Evolutionary conservation across 106 monocot species (phyloP), one percentile per base, ranked within the genome.

Genomic region (Amphibolis antarctica): DNA sequence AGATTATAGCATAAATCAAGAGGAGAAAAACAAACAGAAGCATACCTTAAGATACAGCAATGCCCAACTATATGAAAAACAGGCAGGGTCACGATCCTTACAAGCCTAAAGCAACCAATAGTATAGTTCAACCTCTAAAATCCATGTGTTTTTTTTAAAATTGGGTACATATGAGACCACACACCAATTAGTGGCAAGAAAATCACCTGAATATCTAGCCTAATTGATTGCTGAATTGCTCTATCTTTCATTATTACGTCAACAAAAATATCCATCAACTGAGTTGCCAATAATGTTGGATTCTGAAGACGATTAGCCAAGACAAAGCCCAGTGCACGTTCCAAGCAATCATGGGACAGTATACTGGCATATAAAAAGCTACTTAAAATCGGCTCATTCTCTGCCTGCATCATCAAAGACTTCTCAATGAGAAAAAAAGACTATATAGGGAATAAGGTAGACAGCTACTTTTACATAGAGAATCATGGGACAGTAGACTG

Each of bases 321-420:
- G 28, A 92, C 92, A 82, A 92, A 92, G 2, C 80, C 77, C 67
- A 92, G 61, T 1, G 92, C 79, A 57, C 78, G 52, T 76, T 92
- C 92, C 54, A 92, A 72, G 73, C 84, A 85, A 65, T 88, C 82
- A 78, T 92, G 92, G 28, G 82, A 82, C 28, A 92, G 49, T 12
- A 92, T 82, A 75, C 92, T 92, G 3, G 92, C 87, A 64, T 88
- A 92, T 61, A 92, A 69, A 66, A 88, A 92, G 70, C 92, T 92
- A 55, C 88, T 92, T 67, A 92, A 78, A 64, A 92, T 76, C 17
- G 88, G 92, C 75, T 92, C 92, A 69, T 80, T 92, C 59, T 92
- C 92, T 24, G 92, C 81, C 92, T 92, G 77, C 43, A 29, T 28
- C 12, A 42, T n/a, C 1, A 42, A 7, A 10, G 17, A 3, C 18